Percentiles rank a stretch among this genome's conserved stretches.
phyloP scores from a whole-genome alignment of 176 grass and related monocot genomes.

The Paspalum vaginatum region DNA sequence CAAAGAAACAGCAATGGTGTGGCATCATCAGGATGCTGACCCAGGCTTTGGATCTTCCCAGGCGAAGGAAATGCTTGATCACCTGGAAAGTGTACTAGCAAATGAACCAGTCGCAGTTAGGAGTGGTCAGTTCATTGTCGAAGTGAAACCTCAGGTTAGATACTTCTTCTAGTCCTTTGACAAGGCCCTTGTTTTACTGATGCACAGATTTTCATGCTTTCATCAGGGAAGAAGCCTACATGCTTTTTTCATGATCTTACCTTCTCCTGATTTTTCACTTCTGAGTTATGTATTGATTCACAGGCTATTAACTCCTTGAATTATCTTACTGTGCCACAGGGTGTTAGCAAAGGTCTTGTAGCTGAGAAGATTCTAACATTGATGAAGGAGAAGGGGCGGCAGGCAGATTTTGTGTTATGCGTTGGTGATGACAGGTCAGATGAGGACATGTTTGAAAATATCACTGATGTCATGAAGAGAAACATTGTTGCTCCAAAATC shows the following conservation, averaged over 20 bases:
- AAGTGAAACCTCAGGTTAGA: slow-evolving; percentile 89
- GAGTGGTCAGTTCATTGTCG: slow-evolving; percentile 85
- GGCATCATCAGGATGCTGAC: slow-evolving; percentile 93
- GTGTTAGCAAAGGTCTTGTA: slow-evolving; percentile 82
- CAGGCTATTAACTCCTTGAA: neutral
- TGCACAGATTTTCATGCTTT: neutral
- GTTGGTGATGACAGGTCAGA: slow-evolving; percentile 87
- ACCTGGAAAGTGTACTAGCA: slow-evolving; percentile 75
- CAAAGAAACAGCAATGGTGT: slow-evolving; percentile 88
- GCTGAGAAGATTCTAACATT: slow-evolving; percentile 73
- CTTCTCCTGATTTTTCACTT: neutral
- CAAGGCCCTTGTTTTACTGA: neutral
- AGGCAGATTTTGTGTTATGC: slow-evolving; percentile 84
- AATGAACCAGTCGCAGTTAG: slow-evolving; percentile 81
- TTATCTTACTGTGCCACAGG: slow-evolving; percentile 42
- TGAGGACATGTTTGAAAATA: slow-evolving; percentile 94
- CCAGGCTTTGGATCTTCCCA: slow-evolving; percentile 80
- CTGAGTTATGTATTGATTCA: neutral
- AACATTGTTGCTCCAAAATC: slow-evolving; percentile 59
- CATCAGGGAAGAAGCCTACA: neutral
- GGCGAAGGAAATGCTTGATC: slow-evolving; percentile 85
- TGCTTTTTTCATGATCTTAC: neutral
- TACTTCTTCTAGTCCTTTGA: slow-evolving; percentile 22
- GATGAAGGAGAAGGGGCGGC: slow-evolving; percentile 66
- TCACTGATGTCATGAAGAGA: slow-evolving; percentile 64